Evolutionary conservation across 305 asterid species (phyloP), one percentile per base, ranked within the genome.

Genomic region (Fraxinus paxiana): DNA sequence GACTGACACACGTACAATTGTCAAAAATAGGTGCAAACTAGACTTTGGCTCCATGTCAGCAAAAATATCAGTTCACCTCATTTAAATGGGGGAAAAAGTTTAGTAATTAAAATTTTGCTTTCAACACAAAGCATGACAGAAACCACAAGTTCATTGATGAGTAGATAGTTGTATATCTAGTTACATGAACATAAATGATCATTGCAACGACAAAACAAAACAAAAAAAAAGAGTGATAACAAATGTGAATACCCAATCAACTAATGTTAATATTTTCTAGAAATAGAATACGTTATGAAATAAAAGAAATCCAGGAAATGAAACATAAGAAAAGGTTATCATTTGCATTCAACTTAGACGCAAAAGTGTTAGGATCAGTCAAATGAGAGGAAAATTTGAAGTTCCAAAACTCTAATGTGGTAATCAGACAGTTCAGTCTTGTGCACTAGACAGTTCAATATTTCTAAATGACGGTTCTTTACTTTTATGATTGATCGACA

Each of bases 111-210:
- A 63, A 67, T 67, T 12, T 70, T 70, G 24, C 24, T 35, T 15
- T 69, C 75, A 30, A 69, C 10, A 31, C 33, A 12, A 15, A 26
- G 75, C 75, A 31, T 13, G 22, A 26, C 41, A 69, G 5, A 69
- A 31, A 15, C 80, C 46, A 75, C 74, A 75, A 71, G 77, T 73
- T 82, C 77, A 82, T 67, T 74, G 73, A 38, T 15, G 75, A 72
- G 73, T 59, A 9, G 74, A 81, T 61, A 78, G 26, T 70, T 73
- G 56, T 18, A 86, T 81, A 4, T 67, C 76, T 18, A 20, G 46
- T 63, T 78, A 43, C n/a, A 30, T 54, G 83, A 65, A 76, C 35
- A 34, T 43, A 43, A 74, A 78, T 61, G 12, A 51, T 75, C 48
- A 77, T 70, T 38, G 46, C 12, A 70, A 2, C 15, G 1, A n/a